Percentiles rank a stretch among this genome's conserved stretches.
Conservation (phyloP, 1,139 yeast genomes). For the Trichomonascaceae sp. region DNA sequence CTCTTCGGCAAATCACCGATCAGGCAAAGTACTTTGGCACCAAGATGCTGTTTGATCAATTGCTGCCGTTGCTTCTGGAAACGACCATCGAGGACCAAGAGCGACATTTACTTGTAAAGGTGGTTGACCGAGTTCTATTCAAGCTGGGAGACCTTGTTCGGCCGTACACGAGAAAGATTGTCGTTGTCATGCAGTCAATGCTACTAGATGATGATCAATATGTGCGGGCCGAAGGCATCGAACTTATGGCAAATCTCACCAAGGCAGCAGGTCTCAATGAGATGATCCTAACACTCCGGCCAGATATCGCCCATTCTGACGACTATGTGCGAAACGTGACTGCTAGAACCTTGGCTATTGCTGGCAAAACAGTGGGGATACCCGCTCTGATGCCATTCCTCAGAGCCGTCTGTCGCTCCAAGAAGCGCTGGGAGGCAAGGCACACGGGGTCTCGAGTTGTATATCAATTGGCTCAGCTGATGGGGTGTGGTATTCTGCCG, state of each 20-base stretch:
- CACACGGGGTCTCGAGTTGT: conserved; percentile 75
- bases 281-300: conserved; percentile 64
- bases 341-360: conserved; percentile 73
- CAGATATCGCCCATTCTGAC: conserved; percentile 73
- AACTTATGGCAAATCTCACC: conserved; percentile 59
- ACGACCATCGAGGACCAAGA: conserved; percentile 69
- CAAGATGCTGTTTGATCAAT: conserved; percentile 47
- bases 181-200: conserved; percentile 67
- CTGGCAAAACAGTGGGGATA: conserved; percentile 69
- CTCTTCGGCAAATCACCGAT: conserved; percentile 56
- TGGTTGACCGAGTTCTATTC: conserved; percentile 54
- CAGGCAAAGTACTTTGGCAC: conserved; percentile 60
- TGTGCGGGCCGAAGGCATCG: conserved; percentile 67
- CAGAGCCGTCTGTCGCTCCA: conserved; percentile 68
- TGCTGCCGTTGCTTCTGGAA: conserved; percentile 65
- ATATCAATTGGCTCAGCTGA: conserved; percentile 57
- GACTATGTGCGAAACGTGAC: conserved; percentile 72
- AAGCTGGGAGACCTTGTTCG: conserved; percentile 51
- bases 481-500: conserved; percentile 72
- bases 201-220: conserved; percentile 67
- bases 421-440: conserved; percentile 73
- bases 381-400: conserved; percentile 63
- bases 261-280: conserved; percentile 75
- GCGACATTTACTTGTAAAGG: conserved; percentile 67
- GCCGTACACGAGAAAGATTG: conserved; percentile 62